Evolutionary conservation across 2,329 filamentous ascomycete species (phyloP).

Genomic region (Balansia obtecta): DNA sequence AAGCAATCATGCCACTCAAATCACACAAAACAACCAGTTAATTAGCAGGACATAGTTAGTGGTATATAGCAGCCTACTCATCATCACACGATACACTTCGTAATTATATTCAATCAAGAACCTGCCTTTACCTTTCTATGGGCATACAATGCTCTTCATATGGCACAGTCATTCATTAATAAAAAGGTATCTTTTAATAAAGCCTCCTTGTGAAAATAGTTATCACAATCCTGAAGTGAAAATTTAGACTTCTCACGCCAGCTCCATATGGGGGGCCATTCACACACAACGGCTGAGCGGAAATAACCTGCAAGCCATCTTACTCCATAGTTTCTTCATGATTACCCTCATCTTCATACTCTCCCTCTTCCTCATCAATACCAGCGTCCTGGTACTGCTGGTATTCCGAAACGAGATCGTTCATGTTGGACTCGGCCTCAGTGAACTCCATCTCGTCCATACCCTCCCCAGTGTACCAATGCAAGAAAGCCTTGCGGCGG

Average conservation of each 20-base stretch:
- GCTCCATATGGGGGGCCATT: background rate
- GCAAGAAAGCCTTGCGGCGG: constrained; percentile 99
- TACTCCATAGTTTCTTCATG: constrained; percentile 53
- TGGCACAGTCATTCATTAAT: constrained; percentile 1
- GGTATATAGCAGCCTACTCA: too few relatives aligned
- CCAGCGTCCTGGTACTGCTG: constrained; percentile 99
- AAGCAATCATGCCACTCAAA: background rate
- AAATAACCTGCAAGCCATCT: background rate
- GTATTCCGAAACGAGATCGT: constrained; percentile 98
- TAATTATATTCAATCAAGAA: background rate
- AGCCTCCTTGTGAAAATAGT: constrained; percentile 1
- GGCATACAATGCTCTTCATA: background rate
- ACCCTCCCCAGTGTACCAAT: constrained; percentile 99
- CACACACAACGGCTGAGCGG: background rate
- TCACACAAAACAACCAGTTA: background rate
- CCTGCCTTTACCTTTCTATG: background rate
- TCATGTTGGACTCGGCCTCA: constrained; percentile 99
- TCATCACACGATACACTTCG: background rate
- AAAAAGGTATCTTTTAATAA: background rate
- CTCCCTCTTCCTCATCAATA: constrained; percentile 93
- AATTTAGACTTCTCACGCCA: constrained; percentile 9
- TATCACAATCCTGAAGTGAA: constrained; percentile 19
- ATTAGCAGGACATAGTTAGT: too few relatives aligned
- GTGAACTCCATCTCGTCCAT: constrained; percentile 99
- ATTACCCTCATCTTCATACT: constrained; percentile 78